Base-by-base conservation (phyloP, 768 basidiomycete genomes). In the Suillus cothurnatus region DNA sequence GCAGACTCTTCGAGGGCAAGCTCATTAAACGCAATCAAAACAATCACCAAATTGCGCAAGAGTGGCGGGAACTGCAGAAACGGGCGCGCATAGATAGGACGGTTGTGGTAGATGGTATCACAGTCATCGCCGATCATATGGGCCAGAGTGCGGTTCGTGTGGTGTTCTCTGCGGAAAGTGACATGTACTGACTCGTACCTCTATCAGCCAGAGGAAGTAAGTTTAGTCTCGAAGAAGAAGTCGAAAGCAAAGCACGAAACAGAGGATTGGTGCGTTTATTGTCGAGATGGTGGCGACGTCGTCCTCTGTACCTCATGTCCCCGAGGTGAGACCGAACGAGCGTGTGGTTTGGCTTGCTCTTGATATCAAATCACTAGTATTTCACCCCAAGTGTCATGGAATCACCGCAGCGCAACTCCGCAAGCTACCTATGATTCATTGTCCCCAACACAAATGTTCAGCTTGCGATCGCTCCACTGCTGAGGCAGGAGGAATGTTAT, bases 181-280 rank as follows among this genome's bases (percentile, higher is more conserved):
- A 34, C 4, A 11, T 41, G n/a, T 36, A 34, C 38, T 32, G 26
- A 49, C 9, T 28, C 32, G 12, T 61, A 67, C 53, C 53, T 19
- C 32, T 67, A 66, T 64, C 58, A 71, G 72, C 31, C 68, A 39
- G 52, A 64, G 39, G 62, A 62, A 31, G 14, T 47, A 62, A 61
- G 71, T 67, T 57, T 68, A 11, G 5, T 64, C 45, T 68, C 63
- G 28, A 73, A 75, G 67, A 81, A 82, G 67, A 71, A 71, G n/a
- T 69, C 71, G 45, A 76, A 64, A 71, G 66, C 61, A 28, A 77
- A 78, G 71, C 82, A 79, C 62, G 86, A 84, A 4, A 82, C 77
- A 34, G 85, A 88, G 70, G 86, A 89, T 66, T 86, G 79, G 76
- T 89, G 88, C 71, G 81, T 84, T 41, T 75, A 81, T 64, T 89